Evolutionary conservation across 768 basidiomycete species (phyloP).

Genomic region (Favolaschia claudopus): DNA sequence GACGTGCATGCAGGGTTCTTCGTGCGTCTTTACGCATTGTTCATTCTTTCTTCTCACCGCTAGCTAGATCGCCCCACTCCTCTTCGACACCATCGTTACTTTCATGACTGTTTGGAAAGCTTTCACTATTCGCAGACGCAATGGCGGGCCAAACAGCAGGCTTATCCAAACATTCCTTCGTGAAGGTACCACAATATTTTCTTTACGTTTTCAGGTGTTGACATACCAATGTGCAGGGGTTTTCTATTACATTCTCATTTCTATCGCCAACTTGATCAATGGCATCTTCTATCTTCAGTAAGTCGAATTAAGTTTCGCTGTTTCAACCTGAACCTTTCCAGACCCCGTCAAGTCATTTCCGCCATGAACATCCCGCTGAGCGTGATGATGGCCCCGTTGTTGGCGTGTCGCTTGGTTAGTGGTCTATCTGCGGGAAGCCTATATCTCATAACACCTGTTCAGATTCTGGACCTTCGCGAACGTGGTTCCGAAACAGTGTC

Average conservation of each 20-base stretch:
- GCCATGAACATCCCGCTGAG: slow-evolving; percentile 87
- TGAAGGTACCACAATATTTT: slow-evolving; percentile 58
- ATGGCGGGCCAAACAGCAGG: slow-evolving; percentile 77
- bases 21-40: not conserved
- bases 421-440: not conserved
- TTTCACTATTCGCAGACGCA: slow-evolving; percentile 75
- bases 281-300: slow-evolving; percentile 89
- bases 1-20: not conserved
- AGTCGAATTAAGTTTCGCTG: slow-evolving; percentile 23
- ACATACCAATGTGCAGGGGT: slow-evolving; percentile 55
- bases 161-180: slow-evolving; percentile 87
- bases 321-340: slow-evolving; percentile 33
- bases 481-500: slow-evolving; percentile 81
- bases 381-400: slow-evolving; percentile 82
- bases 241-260: slow-evolving; percentile 86
- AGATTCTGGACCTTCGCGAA: slow-evolving; percentile 86
- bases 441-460: not conserved
- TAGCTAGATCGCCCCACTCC: slow-evolving; percentile 77
- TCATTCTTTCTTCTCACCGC: slow-evolving; percentile 11
- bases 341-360: slow-evolving; percentile 83
- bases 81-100: slow-evolving; percentile 83
- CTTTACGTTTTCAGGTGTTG: not conserved
- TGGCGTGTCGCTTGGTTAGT: slow-evolving; percentile 79
- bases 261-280: slow-evolving; percentile 87
- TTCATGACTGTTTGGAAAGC: slow-evolving; percentile 85